Percentiles rank a stretch among this genome's conserved stretches.
Conservation (phyloP, 305 asterid genomes). For the Lippia alba region DNA sequence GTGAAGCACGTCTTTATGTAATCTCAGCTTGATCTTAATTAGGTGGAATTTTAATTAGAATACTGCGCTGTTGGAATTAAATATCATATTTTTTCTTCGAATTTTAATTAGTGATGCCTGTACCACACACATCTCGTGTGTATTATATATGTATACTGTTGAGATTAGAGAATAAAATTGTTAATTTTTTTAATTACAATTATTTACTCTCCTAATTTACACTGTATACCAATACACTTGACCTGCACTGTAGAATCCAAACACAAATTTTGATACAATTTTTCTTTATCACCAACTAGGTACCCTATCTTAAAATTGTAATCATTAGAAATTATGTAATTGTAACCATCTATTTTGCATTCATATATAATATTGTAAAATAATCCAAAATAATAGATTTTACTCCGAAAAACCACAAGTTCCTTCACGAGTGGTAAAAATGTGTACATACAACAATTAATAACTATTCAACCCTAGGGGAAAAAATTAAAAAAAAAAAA, state of each 20-base stretch:
- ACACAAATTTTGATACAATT: no score
- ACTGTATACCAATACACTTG: no score
- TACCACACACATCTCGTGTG: no score
- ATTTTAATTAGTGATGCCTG: no score
- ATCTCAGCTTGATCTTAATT: not conserved
- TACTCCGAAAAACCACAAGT: constrained; percentile 4
- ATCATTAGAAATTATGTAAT: not conserved
- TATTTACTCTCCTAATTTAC: no score
- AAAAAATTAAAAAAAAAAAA: constrained; percentile 1
- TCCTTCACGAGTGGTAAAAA: not conserved
- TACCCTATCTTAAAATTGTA: not conserved
- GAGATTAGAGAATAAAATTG: no score
- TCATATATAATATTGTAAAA: not conserved
- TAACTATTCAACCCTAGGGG: not conserved
- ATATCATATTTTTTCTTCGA: no score
- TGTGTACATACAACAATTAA: not conserved
- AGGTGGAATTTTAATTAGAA: not conserved
- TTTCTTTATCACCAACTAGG: no score
- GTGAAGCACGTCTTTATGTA: constrained; percentile 26
- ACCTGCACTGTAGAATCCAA: no score
- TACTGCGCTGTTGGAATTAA: no score
- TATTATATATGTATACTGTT: no score
- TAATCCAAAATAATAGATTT: not conserved
- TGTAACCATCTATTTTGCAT: not conserved
- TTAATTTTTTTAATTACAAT: no score